Conservation (phyloP, 1,284 basidiomycete genomes). For the Ceratobasidium theobromae region DNA sequence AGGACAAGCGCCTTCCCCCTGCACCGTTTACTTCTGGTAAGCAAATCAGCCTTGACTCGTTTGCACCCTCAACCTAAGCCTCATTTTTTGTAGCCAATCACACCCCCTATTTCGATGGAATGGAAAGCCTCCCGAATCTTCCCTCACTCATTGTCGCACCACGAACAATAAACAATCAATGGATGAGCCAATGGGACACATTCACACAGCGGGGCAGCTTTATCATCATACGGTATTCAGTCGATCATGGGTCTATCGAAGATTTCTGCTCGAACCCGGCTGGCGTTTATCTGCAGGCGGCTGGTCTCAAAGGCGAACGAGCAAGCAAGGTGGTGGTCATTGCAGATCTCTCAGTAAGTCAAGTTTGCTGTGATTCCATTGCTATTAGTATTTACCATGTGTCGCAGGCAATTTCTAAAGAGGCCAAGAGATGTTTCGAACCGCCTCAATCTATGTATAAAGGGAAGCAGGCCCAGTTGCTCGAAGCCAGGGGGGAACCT, state of each 20-base stretch:
- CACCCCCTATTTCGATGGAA: conserved; percentile 5
- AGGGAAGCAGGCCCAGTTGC: not conserved
- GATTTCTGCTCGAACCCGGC: not conserved
- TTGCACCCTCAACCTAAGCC: not conserved
- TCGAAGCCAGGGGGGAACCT: not conserved
- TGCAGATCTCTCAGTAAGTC: conserved; percentile 12
- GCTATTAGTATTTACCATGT: not conserved
- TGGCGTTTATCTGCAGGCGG: not conserved
- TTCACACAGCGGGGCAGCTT: conserved; percentile 7
- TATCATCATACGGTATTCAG: not conserved
- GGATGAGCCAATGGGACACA: not conserved
- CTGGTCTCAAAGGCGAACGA: not conserved
- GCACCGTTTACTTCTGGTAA: not conserved
- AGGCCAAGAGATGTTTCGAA: not conserved
- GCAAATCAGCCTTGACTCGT: not conserved
- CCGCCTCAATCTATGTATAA: not conserved
- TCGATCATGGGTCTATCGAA: not conserved
- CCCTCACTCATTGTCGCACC: not conserved
- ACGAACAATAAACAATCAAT: not conserved
- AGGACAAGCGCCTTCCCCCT: not conserved
- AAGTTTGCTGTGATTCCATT: not conserved
- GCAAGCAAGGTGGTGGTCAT: not conserved
- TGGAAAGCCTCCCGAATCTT: not conserved
- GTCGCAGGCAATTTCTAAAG: not conserved
- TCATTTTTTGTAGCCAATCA: not conserved